These are phyloP conservation scores for Verticillium dahliae DNA, from an alignment of 2,329 filamentous ascomycete genomes.

Conservation along the genomic window DNA sequence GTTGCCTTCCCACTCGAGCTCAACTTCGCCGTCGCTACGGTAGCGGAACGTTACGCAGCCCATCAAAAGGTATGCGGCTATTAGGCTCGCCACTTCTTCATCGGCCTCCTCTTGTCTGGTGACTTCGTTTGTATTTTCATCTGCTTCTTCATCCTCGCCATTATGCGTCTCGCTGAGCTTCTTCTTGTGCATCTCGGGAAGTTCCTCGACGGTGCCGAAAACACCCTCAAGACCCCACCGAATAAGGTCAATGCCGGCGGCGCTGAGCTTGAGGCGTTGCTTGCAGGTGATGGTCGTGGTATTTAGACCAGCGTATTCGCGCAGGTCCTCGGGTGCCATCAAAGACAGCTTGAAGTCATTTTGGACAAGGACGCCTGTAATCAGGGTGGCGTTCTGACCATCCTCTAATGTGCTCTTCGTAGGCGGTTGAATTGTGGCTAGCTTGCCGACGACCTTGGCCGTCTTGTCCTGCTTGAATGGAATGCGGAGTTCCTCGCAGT, in stretches of 20 bases:
- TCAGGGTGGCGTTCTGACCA: slow-evolving; percentile 41
- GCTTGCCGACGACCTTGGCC: slow-evolving; percentile 90
- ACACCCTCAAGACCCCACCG: slow-evolving; percentile 92
- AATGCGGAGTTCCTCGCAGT: slow-evolving; percentile 91
- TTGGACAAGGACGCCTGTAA: slow-evolving; percentile 89
- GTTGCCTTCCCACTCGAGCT: slow-evolving; percentile 96
- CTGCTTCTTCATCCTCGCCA: slow-evolving; percentile 32
- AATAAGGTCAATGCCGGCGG: slow-evolving; percentile 85
- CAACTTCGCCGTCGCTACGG: slow-evolving; percentile 69
- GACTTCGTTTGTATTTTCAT: slow-evolving; percentile 14
- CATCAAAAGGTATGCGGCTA: slow-evolving; percentile 70
- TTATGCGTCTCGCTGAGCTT: slow-evolving; percentile 24
- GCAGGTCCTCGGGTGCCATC: slow-evolving; percentile 93
- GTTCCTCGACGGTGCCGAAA: slow-evolving; percentile 76
- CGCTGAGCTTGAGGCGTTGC: slow-evolving; percentile 80
- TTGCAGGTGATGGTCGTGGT: slow-evolving; percentile 92
- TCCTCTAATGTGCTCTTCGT: slow-evolving; percentile 24
- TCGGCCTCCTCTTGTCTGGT: slow-evolving; percentile 49
- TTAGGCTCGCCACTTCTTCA: slow-evolving; percentile 52
- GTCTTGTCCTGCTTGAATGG: slow-evolving; percentile 94
- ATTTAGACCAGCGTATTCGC: slow-evolving; percentile 93
- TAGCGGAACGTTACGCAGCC: slow-evolving; percentile 82
- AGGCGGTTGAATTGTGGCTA: slow-evolving; percentile 75
- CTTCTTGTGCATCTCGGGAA: slow-evolving; percentile 46
- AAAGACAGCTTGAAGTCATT: slow-evolving; percentile 96